Evolutionary conservation across 139 green algal genomes (phyloP).

Genomic region (Volvox africanus): DNA sequence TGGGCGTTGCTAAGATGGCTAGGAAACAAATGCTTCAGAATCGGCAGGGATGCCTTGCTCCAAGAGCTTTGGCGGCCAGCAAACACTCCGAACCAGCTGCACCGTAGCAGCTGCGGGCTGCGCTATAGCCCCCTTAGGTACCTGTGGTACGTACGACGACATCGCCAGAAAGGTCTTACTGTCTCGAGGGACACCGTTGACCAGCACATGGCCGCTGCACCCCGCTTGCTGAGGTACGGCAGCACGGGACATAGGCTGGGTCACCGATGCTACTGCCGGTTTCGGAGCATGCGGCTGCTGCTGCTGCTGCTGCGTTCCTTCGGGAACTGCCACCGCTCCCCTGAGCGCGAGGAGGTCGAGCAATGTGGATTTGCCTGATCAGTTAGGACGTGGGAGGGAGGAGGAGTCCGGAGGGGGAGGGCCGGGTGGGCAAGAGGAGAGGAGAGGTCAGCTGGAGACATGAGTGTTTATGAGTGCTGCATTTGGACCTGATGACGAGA

Average conservation of each 20-base stretch:
- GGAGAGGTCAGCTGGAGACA: no score
- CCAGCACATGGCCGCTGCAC: slow-evolving; percentile 43
- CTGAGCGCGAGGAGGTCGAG: slow-evolving; percentile 68
- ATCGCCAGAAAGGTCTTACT: slow-evolving; percentile 27
- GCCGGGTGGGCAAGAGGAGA: background rate
- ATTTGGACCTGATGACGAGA: no score
- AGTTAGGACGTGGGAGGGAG: background rate
- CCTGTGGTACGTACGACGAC: slow-evolving; percentile 65
- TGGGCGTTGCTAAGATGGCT: no score
- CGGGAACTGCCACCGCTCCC: background rate
- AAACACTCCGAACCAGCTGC: no score
- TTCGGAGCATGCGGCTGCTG: no score
- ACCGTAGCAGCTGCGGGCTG: no score
- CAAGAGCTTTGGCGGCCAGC: no score
- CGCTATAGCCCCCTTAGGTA: slow-evolving; percentile 13
- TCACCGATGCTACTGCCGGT: background rate
- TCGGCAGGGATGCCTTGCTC: no score
- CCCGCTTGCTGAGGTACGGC: background rate
- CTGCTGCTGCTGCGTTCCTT: background rate
- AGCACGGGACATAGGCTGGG: background rate
- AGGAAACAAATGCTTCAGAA: no score
- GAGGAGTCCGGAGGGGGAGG: background rate
- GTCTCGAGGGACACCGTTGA: slow-evolving; percentile 43
- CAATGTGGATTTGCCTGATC: slow-evolving; percentile 69
- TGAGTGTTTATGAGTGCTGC: no score